Evolutionary conservation across 805 yeast genomes (phyloP).

Genomic region (Ogataea chonburiensis): DNA sequence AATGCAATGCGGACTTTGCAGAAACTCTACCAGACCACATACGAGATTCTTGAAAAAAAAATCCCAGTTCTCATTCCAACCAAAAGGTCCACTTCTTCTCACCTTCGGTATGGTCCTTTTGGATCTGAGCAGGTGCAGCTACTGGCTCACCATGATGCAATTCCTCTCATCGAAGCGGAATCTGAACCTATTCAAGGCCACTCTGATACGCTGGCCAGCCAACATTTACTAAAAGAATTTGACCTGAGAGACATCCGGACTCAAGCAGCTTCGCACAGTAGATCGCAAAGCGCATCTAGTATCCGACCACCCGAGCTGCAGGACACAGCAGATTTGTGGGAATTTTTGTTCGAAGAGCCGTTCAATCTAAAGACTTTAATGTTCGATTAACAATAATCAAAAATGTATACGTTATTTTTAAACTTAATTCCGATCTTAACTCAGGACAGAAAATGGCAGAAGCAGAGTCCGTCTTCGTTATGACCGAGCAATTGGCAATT

Average conservation of each 20-base stretch:
- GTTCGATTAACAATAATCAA: conserved; percentile 10
- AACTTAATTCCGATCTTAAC: no score
- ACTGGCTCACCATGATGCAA: conserved; percentile 3
- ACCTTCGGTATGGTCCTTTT: conserved; percentile 5
- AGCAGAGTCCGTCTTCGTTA: no score
- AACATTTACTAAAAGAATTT: conserved; percentile 6
- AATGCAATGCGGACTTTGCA: conserved; percentile 11
- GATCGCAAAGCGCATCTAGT: background rate
- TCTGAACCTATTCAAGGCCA: background rate
- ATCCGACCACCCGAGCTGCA: conserved; percentile 1
- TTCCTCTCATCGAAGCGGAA: conserved; percentile 3
- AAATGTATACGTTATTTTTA: no score
- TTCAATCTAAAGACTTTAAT: conserved; percentile 16
- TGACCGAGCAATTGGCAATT: no score
- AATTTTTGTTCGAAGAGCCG: conserved; percentile 17
- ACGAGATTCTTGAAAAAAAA: conserved; percentile 6
- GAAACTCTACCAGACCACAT: conserved; percentile 8
- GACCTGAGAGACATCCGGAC: conserved; percentile 3
- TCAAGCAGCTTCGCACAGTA: background rate
- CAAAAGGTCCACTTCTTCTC: background rate
- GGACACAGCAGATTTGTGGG: conserved; percentile 14
- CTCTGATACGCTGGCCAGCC: conserved; percentile 3
- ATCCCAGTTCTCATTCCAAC: background rate
- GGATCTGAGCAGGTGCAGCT: background rate
- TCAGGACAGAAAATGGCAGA: background rate